Percentiles rank a stretch among this genome's conserved stretches.
Evolutionary conservation across 495 filamentous ascomycete genomes (phyloP).

Genomic region (Glutinoglossum americanum): DNA sequence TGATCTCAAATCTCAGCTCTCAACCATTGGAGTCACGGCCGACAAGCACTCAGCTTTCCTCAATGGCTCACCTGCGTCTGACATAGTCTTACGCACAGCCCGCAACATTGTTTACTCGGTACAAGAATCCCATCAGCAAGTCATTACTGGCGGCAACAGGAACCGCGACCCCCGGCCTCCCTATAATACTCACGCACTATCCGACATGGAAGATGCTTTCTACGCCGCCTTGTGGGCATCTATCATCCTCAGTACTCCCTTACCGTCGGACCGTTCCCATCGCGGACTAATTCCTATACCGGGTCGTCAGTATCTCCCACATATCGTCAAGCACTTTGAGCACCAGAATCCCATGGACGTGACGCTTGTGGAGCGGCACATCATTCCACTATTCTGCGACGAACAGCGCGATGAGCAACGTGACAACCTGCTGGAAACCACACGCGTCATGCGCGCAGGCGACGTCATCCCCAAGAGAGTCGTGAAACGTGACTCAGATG

Average conservation of each 20-base stretch:
- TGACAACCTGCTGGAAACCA: slow-evolving; percentile 26
- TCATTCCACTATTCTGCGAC: slow-evolving; percentile 31
- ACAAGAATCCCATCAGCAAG: slow-evolving; percentile 9
- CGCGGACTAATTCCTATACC: slow-evolving; percentile 20
- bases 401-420: slow-evolving; percentile 12
- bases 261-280: slow-evolving; percentile 4
- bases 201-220: slow-evolving; percentile 40
- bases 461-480: slow-evolving; percentile 38
- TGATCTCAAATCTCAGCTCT: slow-evolving; percentile 36
- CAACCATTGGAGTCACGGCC: slow-evolving; percentile 35
- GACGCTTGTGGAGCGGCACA: slow-evolving; percentile 39
- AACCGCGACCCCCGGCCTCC: slow-evolving; percentile 5
- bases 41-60: slow-evolving; percentile 34
- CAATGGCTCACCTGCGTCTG: slow-evolving; percentile 31
- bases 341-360: slow-evolving; percentile 38
- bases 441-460: slow-evolving; percentile 34
- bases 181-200: slow-evolving; percentile 14
- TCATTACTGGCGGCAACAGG: not conserved
- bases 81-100: slow-evolving; percentile 54
- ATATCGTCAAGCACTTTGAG: slow-evolving; percentile 44
- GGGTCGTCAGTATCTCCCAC: slow-evolving; percentile 38
- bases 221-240: slow-evolving; percentile 67
- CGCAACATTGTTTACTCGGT: slow-evolving; percentile 57
- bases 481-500: slow-evolving; percentile 10
- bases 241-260: slow-evolving; percentile 27